These are phyloP conservation scores for Conticribra guillardii DNA, from an alignment of 108 stramenopile species.

Conservation along the genomic window DNA sequence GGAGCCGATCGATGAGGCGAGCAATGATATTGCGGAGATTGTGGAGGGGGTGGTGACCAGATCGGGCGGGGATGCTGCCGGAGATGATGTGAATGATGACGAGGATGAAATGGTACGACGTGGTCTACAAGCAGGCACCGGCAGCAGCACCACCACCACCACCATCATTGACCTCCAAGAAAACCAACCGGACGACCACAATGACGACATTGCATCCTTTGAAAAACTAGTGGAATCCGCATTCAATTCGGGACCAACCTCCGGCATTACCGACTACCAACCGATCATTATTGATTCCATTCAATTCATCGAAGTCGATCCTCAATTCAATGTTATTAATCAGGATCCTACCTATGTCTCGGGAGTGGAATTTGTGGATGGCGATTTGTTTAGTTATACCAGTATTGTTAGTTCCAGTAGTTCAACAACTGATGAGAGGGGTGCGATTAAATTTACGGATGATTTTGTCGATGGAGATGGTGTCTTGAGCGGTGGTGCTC, in stretches of 20 bases:
- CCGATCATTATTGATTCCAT: slow-evolving; percentile 42
- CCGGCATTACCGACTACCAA: slow-evolving; percentile 8
- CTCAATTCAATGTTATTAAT: slow-evolving; percentile 34
- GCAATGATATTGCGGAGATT: background rate
- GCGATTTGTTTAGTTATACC: slow-evolving; percentile 29
- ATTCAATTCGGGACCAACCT: slow-evolving; percentile 1
- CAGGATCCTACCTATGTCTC: slow-evolving; percentile 22
- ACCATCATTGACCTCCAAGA: background rate
- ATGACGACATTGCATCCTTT: background rate
- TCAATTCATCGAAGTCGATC: slow-evolving; percentile 43
- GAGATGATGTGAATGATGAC: background rate
- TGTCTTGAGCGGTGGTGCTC: no score
- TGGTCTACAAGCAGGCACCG: background rate
- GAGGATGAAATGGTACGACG: background rate
- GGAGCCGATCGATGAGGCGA: slow-evolving; percentile 19
- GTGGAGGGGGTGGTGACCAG: slow-evolving; percentile 3
- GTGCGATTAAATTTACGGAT: no score
- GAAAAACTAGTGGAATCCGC: no score
- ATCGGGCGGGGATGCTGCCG: background rate
- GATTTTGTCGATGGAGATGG: no score
- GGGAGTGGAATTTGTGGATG: slow-evolving; percentile 14
- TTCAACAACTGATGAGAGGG: background rate
- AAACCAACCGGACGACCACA: background rate
- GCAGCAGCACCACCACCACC: background rate
- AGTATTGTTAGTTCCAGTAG: slow-evolving; percentile 5